Conservation (phyloP, 352 stramenopile species). For the Pythium vanterpoolii region DNA sequence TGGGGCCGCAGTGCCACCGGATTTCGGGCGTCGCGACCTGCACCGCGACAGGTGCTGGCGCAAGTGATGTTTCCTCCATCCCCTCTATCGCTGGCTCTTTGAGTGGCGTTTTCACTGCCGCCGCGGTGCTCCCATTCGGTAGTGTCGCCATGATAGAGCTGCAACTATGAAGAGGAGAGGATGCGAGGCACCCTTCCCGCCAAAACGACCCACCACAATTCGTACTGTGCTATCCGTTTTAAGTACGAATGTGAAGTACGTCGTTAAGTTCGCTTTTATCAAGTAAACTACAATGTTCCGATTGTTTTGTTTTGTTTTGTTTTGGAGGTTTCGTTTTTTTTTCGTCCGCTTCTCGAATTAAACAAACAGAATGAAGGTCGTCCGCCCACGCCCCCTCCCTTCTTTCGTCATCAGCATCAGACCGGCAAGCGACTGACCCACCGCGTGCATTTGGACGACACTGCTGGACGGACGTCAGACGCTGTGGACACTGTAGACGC, state of each 20-base stretch:
- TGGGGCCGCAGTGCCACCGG: slow-evolving; percentile 82
- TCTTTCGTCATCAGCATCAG: not conserved
- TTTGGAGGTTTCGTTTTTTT: no score
- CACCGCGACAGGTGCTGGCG: slow-evolving; percentile 20
- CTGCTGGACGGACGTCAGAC: no score
- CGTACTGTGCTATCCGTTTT: not conserved
- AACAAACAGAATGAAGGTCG: no score
- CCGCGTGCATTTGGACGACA: no score
- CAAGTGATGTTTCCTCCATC: not conserved
- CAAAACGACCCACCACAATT: slow-evolving; percentile 13
- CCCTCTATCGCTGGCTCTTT: not conserved
- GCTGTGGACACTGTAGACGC: no score
- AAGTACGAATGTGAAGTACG: not conserved
- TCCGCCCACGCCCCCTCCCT: not conserved
- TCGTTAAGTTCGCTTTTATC: not conserved
- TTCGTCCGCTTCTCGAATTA: no score
- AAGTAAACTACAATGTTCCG: no score
- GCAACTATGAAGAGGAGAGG: slow-evolving; percentile 3
- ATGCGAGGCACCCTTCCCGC: slow-evolving; percentile 8
- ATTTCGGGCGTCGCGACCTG: slow-evolving; percentile 79
- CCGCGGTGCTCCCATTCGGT: not conserved
- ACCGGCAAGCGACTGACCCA: no score
- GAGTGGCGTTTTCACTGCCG: not conserved
- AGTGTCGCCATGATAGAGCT: not conserved
- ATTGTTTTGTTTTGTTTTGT: no score